phyloP scores from a whole-genome alignment of 768 basidiomycete species.

The Megacollybia marginata region DNA sequence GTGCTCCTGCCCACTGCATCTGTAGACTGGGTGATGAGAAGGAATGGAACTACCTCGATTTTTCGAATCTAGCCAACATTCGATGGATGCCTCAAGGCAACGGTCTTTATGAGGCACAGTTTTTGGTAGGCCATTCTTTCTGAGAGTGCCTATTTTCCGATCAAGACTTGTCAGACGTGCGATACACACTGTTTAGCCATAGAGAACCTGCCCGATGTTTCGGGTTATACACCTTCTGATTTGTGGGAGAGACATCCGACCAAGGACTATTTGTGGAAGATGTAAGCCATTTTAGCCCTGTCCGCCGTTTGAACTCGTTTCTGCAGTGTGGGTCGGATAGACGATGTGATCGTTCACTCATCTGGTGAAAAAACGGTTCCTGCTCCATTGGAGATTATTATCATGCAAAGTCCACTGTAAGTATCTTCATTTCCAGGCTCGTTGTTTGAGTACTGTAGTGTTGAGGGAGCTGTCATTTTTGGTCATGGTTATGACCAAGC shows the following conservation, averaged over 20 bases:
- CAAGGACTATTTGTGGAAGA: constrained; percentile 19
- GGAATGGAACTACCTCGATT: constrained; percentile 2
- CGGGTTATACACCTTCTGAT: constrained; percentile 23
- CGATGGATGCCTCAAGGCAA: constrained; percentile 6
- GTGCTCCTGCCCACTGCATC: not conserved
- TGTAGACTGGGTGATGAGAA: not conserved
- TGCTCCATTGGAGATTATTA: constrained; percentile 17
- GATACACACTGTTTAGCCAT: constrained; percentile 5
- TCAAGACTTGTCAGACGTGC: not conserved
- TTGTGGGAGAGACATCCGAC: constrained; percentile 23
- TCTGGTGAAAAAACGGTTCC: constrained; percentile 23
- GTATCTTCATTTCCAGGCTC: too few relatives aligned
- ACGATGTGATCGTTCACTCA: constrained; percentile 20
- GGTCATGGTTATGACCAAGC: constrained; percentile 28
- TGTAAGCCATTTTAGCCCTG: constrained; percentile 12
- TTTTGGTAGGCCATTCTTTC: not conserved
- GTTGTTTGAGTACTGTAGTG: not conserved
- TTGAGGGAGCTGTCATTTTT: constrained; percentile 34
- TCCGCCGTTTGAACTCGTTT: not conserved
- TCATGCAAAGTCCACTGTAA: constrained; percentile 10
- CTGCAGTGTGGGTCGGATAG: constrained; percentile 20
- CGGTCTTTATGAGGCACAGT: constrained; percentile 4
- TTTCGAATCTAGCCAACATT: not conserved
- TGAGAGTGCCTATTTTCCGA: not conserved
- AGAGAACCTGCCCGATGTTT: constrained; percentile 22